Conservation (phyloP, 2,329 filamentous ascomycete species). For the Arthrobotrys megalospora region DNA sequence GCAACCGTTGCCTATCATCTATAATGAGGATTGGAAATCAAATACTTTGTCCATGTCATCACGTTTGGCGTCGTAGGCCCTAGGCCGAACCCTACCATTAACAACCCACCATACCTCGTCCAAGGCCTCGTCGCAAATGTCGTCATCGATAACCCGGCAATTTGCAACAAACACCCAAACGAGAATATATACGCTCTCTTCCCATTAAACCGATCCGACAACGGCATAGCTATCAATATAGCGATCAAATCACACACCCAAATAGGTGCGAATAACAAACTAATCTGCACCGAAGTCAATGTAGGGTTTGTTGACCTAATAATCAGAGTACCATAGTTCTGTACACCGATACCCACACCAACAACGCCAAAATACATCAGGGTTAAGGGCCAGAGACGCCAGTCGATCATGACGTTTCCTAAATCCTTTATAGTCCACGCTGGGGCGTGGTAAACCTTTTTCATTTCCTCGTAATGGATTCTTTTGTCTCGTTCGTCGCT, state of each 20-base stretch:
- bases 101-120: constrained; percentile 88
- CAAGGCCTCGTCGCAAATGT: constrained; percentile 80
- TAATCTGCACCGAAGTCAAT: constrained; percentile 81
- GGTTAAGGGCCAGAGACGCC: constrained; percentile 87
- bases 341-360: constrained; percentile 89
- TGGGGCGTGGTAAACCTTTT: constrained; percentile 81
- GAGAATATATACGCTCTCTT: constrained; percentile 86
- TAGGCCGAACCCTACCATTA: constrained; percentile 90
- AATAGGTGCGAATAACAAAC: constrained; percentile 88
- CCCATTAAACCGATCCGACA: constrained; percentile 88
- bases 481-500: constrained; percentile 79
- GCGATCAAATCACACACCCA: constrained; percentile 92
- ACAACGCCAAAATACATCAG: constrained; percentile 97
- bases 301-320: constrained; percentile 82
- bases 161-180: constrained; percentile 81
- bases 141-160: constrained; percentile 82
- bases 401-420: constrained; percentile 80
- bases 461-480: constrained; percentile 86
- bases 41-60: constrained; percentile 86
- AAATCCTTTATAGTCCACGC: constrained; percentile 83
- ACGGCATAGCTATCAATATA: constrained; percentile 85
- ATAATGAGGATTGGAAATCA: no score
- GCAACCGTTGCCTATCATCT: not conserved
- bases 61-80: constrained; percentile 92
- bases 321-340: constrained; percentile 89